Evolutionary conservation across 2,329 filamentous ascomycete genomes (phyloP).

Genomic region (Berkeleyomyces rouxiae): DNA sequence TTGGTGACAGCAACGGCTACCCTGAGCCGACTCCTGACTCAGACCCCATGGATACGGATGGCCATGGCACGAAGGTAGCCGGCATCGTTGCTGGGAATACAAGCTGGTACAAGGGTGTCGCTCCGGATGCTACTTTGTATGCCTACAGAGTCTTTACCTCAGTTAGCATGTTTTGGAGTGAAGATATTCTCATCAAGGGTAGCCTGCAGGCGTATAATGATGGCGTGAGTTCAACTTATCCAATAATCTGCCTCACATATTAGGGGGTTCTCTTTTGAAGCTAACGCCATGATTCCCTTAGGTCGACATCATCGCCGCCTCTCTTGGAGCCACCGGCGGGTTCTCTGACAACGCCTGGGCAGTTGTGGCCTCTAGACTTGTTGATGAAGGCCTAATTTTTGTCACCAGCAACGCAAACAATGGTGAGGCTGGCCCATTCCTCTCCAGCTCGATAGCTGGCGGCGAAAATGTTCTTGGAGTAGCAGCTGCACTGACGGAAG

Average conservation of each 20-base stretch:
- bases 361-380: conserved; percentile 25
- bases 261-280: too few species aligned
- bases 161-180: neutral
- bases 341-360: conserved; percentile 27
- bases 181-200: conserved; percentile 20
- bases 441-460: conserved; percentile 24
- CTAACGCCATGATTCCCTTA: neutral
- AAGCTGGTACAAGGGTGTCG: conserved; percentile 16
- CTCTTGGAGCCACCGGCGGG: conserved; percentile 24
- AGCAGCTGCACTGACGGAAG: conserved; percentile 20
- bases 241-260: neutral
- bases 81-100: conserved; percentile 17
- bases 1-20: conserved; percentile 16
- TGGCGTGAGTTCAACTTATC: conserved; percentile 16
- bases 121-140: conserved; percentile 16
- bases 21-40: neutral
- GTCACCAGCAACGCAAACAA: conserved; percentile 35
- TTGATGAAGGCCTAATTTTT: conserved; percentile 30
- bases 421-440: conserved; percentile 32
- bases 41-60: conserved; percentile 11
- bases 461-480: conserved; percentile 27
- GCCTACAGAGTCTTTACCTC: conserved; percentile 11
- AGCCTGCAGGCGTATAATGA: conserved; percentile 22
- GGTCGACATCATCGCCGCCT: conserved; percentile 27
- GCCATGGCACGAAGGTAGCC: conserved; percentile 23